Evolutionary conservation across 2,329 filamentous ascomycete species (phyloP).

Genomic region (Alternaria angustiovoidea): DNA sequence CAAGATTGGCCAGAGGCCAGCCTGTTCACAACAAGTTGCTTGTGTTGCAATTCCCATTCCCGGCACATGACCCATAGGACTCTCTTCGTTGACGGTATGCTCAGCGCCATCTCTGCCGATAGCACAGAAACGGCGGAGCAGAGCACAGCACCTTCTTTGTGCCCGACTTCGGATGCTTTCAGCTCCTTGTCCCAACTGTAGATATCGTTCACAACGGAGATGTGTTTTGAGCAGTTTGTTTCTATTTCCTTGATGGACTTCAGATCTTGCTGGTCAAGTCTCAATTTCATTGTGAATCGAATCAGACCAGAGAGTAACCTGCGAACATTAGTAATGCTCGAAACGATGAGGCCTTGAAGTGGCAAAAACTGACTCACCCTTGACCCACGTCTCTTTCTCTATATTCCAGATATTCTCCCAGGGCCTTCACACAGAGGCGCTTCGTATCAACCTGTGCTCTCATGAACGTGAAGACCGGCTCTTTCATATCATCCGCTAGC

Average conservation of each 20-base stretch:
- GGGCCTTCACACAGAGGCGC: constrained; percentile 22
- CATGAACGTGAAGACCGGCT: constrained; percentile 54
- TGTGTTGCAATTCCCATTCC: constrained; percentile 45
- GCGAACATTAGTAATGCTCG: neutral
- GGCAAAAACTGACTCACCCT: constrained; percentile 21
- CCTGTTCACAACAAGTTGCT: constrained; percentile 12
- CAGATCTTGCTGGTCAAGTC: constrained; percentile 32
- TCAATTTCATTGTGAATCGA: neutral
- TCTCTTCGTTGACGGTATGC: constrained; percentile 33
- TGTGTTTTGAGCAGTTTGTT: constrained; percentile 48
- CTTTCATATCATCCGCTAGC: constrained; percentile 51
- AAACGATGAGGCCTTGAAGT: neutral
- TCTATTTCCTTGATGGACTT: constrained; percentile 37
- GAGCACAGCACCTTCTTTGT: constrained; percentile 40
- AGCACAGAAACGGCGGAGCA: constrained; percentile 46
- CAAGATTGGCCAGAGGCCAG: neutral
- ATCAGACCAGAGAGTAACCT: neutral
- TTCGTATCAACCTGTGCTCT: constrained; percentile 49
- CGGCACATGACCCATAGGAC: constrained; percentile 42
- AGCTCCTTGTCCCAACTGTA: constrained; percentile 54
- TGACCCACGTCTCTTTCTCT: neutral
- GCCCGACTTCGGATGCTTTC: constrained; percentile 14
- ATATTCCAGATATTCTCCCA: constrained; percentile 21
- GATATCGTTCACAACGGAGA: constrained; percentile 56
- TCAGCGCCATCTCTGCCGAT: constrained; percentile 33